phyloP scores from a whole-genome alignment of 345 rosid species.

The Noccaea caerulescens region DNA sequence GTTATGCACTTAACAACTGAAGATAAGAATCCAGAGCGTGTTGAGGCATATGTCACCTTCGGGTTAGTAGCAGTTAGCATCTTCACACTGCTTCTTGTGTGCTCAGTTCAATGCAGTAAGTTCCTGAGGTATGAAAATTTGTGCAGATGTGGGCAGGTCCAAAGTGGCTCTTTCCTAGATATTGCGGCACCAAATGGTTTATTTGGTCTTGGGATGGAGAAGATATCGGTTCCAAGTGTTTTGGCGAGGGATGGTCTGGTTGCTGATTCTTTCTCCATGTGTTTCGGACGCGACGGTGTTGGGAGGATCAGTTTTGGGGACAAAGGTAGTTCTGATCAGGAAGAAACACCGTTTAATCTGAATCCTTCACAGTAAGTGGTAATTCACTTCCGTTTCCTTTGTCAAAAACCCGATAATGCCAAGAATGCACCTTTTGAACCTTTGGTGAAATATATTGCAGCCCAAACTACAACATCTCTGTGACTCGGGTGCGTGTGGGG shows the following conservation, averaged over 20 bases:
- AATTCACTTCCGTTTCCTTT: slow-evolving; percentile 34
- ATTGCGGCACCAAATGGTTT: slow-evolving; percentile 90
- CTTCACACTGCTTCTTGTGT: slow-evolving; percentile 2
- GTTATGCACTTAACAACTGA: slow-evolving; percentile 71
- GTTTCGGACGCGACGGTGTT: slow-evolving; percentile 77
- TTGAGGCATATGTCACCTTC: slow-evolving; percentile 69
- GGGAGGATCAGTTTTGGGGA: slow-evolving; percentile 95
- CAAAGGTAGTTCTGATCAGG: slow-evolving; percentile 79
- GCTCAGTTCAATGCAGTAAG: slow-evolving; percentile 18
- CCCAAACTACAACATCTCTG: slow-evolving; percentile 69
- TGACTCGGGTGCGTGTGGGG: slow-evolving; percentile 70
- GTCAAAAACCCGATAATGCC: not conserved
- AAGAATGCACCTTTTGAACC: slow-evolving; percentile 11
- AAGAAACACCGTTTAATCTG: slow-evolving; percentile 77
- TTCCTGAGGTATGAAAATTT: slow-evolving; percentile 44
- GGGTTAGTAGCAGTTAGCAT: slow-evolving; percentile 54
- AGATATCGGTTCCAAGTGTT: slow-evolving; percentile 82
- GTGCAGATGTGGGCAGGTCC: slow-evolving; percentile 95
- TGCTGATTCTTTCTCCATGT: slow-evolving; percentile 90
- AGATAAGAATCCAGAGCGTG: slow-evolving; percentile 50
- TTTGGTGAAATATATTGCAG: slow-evolving; percentile 48
- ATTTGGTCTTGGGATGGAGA: slow-evolving; percentile 89
- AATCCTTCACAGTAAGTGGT: slow-evolving; percentile 84
- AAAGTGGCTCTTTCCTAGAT: slow-evolving; percentile 87
- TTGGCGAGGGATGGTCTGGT: slow-evolving; percentile 70